A percentile compares a stretch with the other conserved stretches of the same genome.
Conservation (phyloP, 1,284 basidiomycete species). For the Boletus smithii region DNA sequence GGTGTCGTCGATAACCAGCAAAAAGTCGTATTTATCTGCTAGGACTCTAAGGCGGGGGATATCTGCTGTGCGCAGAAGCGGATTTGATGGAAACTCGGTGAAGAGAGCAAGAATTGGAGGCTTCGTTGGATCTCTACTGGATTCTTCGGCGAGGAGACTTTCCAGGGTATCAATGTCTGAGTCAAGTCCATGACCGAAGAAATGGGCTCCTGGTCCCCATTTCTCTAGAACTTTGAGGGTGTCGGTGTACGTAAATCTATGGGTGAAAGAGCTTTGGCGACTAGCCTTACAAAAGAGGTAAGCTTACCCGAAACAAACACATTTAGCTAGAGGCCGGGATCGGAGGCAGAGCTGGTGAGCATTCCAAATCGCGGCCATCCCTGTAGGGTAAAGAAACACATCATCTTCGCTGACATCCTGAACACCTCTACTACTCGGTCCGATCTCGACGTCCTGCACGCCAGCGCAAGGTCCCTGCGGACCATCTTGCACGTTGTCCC, state of each 20-base stretch:
- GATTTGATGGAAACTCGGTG: slow-evolving; percentile 94
- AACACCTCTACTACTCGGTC: slow-evolving; percentile 60
- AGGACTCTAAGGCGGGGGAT: slow-evolving; percentile 75
- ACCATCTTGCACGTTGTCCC: slow-evolving; percentile 46
- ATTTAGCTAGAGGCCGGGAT: slow-evolving; percentile 63
- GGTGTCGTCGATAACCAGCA: slow-evolving; percentile 93
- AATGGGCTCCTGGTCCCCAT: slow-evolving; percentile 94
- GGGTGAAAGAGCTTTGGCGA: slow-evolving; percentile 7
- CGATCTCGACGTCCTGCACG: slow-evolving; percentile 45
- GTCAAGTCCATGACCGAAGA: slow-evolving; percentile 82
- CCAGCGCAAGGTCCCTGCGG: slow-evolving; percentile 43
- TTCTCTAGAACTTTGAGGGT: slow-evolving; percentile 96
- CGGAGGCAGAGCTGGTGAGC: slow-evolving; percentile 75
- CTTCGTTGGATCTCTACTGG: slow-evolving; percentile 36
- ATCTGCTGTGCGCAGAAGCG: slow-evolving; percentile 82
- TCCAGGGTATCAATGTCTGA: slow-evolving; percentile 77
- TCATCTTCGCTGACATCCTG: slow-evolving; percentile 74
- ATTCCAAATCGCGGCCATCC: slow-evolving; percentile 93
- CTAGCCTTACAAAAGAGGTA: background rate
- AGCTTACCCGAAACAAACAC: slow-evolving; percentile 86
- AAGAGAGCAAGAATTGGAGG: slow-evolving; percentile 64
- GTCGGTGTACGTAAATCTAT: slow-evolving; percentile 94
- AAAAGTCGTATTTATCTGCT: slow-evolving; percentile 86
- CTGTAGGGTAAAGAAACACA: slow-evolving; percentile 83
- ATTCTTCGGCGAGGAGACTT: slow-evolving; percentile 52